Evolutionary conservation across 768 basidiomycete genomes (phyloP).

Genomic region (Hortiboletus flavorubellus): DNA sequence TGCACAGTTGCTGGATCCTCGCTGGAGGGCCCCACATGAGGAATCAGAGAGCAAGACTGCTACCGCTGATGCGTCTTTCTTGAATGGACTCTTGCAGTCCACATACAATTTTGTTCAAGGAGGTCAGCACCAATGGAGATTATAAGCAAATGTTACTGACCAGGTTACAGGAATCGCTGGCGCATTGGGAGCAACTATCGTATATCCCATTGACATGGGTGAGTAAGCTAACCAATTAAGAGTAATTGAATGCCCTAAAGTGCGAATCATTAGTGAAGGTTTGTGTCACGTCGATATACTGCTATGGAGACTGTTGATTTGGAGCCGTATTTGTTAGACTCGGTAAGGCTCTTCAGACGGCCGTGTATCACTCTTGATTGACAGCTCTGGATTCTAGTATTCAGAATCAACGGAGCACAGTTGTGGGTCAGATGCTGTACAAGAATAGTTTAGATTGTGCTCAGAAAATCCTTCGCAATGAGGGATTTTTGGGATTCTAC

Average conservation of each 20-base stretch:
- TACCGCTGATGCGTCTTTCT: constrained; percentile 38
- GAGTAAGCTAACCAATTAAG: constrained; percentile 31
- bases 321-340: constrained; percentile 40
- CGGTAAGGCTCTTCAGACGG: constrained; percentile 39
- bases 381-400: constrained; percentile 48
- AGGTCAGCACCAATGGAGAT: constrained; percentile 42
- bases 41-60: constrained; percentile 36
- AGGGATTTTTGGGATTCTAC: constrained; percentile 95
- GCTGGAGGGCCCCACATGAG: constrained; percentile 74
- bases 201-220: constrained; percentile 96
- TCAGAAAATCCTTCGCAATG: constrained; percentile 89
- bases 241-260: constrained; percentile 7
- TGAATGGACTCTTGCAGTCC: constrained; percentile 63
- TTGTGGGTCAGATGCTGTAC: constrained; percentile 96
- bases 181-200: constrained; percentile 93
- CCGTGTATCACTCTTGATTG: background rate
- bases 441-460: constrained; percentile 96
- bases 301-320: constrained; percentile 8
- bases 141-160: constrained; percentile 11
- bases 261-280: constrained; percentile 61
- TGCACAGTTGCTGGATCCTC: constrained; percentile 87
- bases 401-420: constrained; percentile 96
- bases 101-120: constrained; percentile 87
- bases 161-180: constrained; percentile 74
- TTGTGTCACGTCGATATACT: constrained; percentile 21